phyloP scores from a whole-genome alignment of 805 yeast species.

The Saccharomycopsis vini region DNA sequence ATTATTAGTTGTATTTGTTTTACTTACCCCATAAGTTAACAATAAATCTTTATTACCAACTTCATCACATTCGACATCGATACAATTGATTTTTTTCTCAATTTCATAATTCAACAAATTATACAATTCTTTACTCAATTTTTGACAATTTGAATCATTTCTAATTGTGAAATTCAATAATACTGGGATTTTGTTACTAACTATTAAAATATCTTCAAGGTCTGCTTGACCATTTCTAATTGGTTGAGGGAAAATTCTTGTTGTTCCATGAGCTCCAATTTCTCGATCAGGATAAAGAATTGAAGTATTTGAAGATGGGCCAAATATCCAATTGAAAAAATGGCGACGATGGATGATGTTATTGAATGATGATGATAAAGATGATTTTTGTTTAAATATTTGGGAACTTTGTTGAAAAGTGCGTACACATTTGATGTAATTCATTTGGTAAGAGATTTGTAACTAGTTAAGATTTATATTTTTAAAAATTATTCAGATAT shows the following conservation, averaged over 20 bases:
- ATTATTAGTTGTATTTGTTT: too few species aligned
- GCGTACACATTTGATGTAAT: too few species aligned
- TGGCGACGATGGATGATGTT: too few species aligned
- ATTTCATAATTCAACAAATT: constrained; percentile 40
- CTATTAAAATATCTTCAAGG: constrained; percentile 42
- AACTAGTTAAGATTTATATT: too few species aligned
- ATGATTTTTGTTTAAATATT: too few species aligned
- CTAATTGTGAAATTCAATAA: constrained; percentile 62
- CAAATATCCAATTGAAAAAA: background rate
- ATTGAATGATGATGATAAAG: too few species aligned
- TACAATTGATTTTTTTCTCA: constrained; percentile 44
- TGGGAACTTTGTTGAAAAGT: too few species aligned
- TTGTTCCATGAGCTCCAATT: constrained; percentile 14
- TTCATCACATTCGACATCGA: constrained; percentile 64
- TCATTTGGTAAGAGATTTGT: too few species aligned
- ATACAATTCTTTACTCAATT: constrained; percentile 54
- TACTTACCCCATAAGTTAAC: constrained; percentile 40
- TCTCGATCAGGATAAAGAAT: constrained; percentile 16
- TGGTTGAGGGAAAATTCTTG: constrained; percentile 12
- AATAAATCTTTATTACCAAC: constrained; percentile 51
- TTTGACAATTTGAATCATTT: constrained; percentile 55
- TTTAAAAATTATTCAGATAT: too few species aligned
- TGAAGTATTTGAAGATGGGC: background rate
- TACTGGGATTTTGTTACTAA: constrained; percentile 47
- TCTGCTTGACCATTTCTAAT: constrained; percentile 35